Conservation (phyloP, 768 basidiomycete genomes). For the Lentinula lateritia region DNA sequence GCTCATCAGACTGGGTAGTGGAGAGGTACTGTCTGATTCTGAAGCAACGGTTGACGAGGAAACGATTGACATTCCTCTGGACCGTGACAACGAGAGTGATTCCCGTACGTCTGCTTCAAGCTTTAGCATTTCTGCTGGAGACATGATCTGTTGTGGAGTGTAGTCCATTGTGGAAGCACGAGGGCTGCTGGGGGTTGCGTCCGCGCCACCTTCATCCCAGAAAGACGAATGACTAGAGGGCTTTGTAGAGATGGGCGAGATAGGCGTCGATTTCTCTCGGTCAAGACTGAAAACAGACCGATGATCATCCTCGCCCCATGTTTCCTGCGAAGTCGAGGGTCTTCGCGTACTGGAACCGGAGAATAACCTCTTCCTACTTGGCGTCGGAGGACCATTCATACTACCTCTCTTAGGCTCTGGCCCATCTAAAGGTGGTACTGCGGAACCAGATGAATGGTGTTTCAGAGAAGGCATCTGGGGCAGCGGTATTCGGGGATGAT, state of each 20-base stretch:
- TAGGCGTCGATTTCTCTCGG: slow-evolving; percentile 25
- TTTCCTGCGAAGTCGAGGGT: slow-evolving; percentile 42
- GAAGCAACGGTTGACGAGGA: slow-evolving; percentile 30
- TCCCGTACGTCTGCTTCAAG: slow-evolving; percentile 46
- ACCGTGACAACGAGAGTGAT: slow-evolving; percentile 18
- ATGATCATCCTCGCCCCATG: slow-evolving; percentile 42
- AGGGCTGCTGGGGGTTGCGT: slow-evolving; percentile 32
- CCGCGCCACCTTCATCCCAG: slow-evolving; percentile 42
- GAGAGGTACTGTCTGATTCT: not conserved
- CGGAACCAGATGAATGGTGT: slow-evolving; percentile 17
- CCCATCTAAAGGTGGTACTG: slow-evolving; percentile 16
- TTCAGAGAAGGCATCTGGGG: slow-evolving; percentile 42
- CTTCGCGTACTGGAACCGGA: slow-evolving; percentile 50
- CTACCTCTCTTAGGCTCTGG: slow-evolving; percentile 23
- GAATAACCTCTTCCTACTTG: slow-evolving; percentile 54
- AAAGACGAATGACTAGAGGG: slow-evolving; percentile 29
- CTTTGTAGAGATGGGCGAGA: slow-evolving; percentile 12
- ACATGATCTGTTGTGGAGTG: slow-evolving; percentile 61
- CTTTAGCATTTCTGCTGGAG: slow-evolving; percentile 57
- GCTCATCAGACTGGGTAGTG: not conserved
- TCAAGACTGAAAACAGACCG: slow-evolving; percentile 53
- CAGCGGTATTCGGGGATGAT: slow-evolving; percentile 50
- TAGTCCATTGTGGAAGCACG: slow-evolving; percentile 34
- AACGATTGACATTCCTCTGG: slow-evolving; percentile 31
- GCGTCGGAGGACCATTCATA: slow-evolving; percentile 19